Evolutionary conservation across 768 basidiomycete genomes (phyloP), one percentile per base, ranked within the genome.

Genomic region (Arthromyces matolae): DNA sequence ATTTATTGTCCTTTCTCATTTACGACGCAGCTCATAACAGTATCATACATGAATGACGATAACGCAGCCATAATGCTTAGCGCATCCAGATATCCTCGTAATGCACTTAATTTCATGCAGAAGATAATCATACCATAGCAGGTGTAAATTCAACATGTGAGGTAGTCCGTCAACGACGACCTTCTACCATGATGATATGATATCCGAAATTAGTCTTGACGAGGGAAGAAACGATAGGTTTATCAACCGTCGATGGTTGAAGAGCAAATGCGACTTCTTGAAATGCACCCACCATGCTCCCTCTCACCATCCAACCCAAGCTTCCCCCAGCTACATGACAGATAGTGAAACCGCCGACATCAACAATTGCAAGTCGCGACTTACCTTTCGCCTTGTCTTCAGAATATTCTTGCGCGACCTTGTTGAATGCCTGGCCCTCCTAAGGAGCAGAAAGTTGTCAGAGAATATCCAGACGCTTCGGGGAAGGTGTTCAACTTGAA

Each of bases 181-280:
- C 89, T 68, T 93, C 89, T 6, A 91, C 89, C 87, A 93, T 89
- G 64, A 93, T 91, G 58, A 93, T 83, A 62, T 93, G 90, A 65
- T 92, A 93, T 12, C 90, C 90, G 59, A 83, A 83, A 51, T 77
- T 79, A 5, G 90, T 93, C 68, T 91, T 93, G 27, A 92, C 84
- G 40, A 92, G 76, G 13, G 81, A 67, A 1, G 88, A 86, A 14
- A 79, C 60, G 41, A 77, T 68, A 3, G 90, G 89, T 53, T 87
- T 90, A 65, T 90, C 89, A 51, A 87, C 79, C 3, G 85, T 78
- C 7, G 90, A 93, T 3, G 89, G 89, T 22, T 77, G 70, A 38
- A 93, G 74, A 14, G 80, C 81, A 64, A 93, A 93, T 5, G 89
- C 90, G n/a, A 81, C 90, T 47, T 93, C 89, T 67, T 93, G 90